Evolutionary conservation across 2,329 filamentous ascomycete species (phyloP).

Genomic region (Plenodomus biglobosus): DNA sequence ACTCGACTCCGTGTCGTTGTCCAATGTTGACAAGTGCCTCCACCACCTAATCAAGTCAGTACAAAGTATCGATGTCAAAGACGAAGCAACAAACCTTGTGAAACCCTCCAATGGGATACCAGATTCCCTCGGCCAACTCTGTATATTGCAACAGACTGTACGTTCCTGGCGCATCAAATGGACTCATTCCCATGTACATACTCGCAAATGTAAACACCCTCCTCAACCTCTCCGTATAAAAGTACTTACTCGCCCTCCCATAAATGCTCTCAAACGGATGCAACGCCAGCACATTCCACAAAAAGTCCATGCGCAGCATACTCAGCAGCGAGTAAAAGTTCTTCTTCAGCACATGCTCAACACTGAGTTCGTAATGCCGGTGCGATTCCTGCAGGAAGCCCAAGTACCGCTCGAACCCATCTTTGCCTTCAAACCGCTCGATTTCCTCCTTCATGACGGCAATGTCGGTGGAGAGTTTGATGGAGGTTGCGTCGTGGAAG

Average conservation of each 20-base stretch:
- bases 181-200: slow-evolving; percentile 83
- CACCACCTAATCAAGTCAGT: slow-evolving; percentile 47
- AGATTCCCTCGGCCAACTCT: slow-evolving; percentile 73
- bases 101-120: slow-evolving; percentile 73
- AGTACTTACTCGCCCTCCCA: slow-evolving; percentile 65
- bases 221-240: slow-evolving; percentile 67
- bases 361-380: slow-evolving; percentile 68
- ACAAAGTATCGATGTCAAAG: neutral
- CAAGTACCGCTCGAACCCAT: slow-evolving; percentile 70
- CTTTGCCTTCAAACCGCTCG: slow-evolving; percentile 71
- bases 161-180: slow-evolving; percentile 73
- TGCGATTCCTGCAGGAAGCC: slow-evolving; percentile 67
- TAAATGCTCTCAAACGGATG: slow-evolving; percentile 75
- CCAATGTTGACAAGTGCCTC: slow-evolving; percentile 66
- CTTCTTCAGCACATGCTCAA: slow-evolving; percentile 64
- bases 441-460: slow-evolving; percentile 71
- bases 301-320: slow-evolving; percentile 61
- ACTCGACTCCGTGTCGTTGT: slow-evolving; percentile 62
- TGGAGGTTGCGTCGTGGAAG: slow-evolving; percentile 67
- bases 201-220: slow-evolving; percentile 75
- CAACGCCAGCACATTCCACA: slow-evolving; percentile 60
- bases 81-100: slow-evolving; percentile 53
- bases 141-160: slow-evolving; percentile 75
- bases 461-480: slow-evolving; percentile 68
- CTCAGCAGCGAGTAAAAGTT: slow-evolving; percentile 66